Evolutionary conservation across 192 early-diverging fungal genomes (phyloP).

Genomic region (Backusella sp.): DNA sequence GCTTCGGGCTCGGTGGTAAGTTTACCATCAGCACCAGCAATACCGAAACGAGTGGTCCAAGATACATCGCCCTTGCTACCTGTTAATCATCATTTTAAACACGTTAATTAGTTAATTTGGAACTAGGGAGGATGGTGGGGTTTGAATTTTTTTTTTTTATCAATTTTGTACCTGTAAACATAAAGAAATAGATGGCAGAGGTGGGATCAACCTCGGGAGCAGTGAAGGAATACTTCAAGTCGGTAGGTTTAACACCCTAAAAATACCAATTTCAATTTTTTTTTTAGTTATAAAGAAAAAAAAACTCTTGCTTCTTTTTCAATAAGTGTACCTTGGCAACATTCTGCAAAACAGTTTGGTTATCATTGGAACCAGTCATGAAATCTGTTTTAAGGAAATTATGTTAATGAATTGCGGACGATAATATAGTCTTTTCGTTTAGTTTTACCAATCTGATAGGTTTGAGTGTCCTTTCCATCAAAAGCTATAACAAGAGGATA

Average conservation of each 20-base stretch:
- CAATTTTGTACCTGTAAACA: conserved; percentile 33
- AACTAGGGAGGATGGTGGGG: neutral
- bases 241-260: conserved; percentile 20
- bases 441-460: conserved; percentile 7
- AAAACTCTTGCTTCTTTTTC: neutral
- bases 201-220: conserved; percentile 28
- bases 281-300: neutral
- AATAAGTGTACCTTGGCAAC: conserved; percentile 32
- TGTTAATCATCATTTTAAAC: neutral
- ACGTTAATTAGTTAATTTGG: neutral
- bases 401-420: neutral
- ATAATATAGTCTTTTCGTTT: neutral
- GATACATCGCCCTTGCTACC: conserved; percentile 14
- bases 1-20: conserved; percentile 4
- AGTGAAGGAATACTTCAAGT: conserved; percentile 17
- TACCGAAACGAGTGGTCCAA: conserved; percentile 42
- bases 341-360: conserved; percentile 24
- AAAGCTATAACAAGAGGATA: neutral
- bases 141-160: neutral
- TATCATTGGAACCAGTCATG: conserved; percentile 40
- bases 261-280: neutral
- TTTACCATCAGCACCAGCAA: conserved; percentile 24
- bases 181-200: conserved; percentile 40
- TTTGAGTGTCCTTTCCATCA: conserved; percentile 3
- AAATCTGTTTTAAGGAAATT: conserved; percentile 27